phyloP scores from a whole-genome alignment of 1,284 basidiomycete genomes.

The Tilletia setariae region DNA sequence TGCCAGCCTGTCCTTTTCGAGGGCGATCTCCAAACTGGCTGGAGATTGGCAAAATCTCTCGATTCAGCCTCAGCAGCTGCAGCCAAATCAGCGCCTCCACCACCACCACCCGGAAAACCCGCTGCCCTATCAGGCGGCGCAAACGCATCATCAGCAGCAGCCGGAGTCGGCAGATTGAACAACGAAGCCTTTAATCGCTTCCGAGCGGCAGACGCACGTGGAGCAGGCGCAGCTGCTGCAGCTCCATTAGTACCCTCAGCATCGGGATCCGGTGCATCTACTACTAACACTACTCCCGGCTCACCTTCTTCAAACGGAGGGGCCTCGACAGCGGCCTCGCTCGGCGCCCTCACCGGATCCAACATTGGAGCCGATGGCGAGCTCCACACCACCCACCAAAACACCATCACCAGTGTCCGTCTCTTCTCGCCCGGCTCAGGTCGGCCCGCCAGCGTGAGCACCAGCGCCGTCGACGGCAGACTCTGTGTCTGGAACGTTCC shows the following conservation, averaged over 20 bases:
- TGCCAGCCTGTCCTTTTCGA: conserved; percentile 75
- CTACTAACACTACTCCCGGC: background rate
- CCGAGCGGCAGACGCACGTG: conserved; percentile 84
- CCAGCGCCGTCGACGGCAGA: conserved; percentile 90
- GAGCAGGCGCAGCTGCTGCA: conserved; percentile 49
- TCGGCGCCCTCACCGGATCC: conserved; percentile 61
- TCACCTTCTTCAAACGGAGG: background rate
- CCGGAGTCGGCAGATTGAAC: conserved; percentile 74
- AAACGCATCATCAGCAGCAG: conserved; percentile 16
- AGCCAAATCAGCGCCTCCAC: conserved; percentile 45
- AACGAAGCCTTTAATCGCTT: conserved; percentile 94
- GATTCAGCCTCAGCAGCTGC: conserved; percentile 36
- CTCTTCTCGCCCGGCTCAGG: conserved; percentile 54
- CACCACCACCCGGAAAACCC: conserved; percentile 44
- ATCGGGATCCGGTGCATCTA: background rate
- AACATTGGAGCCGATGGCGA: conserved; percentile 68
- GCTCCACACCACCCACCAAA: conserved; percentile 77
- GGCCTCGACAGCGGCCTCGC: conserved; percentile 63
- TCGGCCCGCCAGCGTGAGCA: conserved; percentile 71
- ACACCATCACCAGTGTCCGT: conserved; percentile 78
- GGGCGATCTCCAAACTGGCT: conserved; percentile 40
- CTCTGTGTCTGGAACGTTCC: conserved; percentile 85
- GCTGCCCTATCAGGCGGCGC: conserved; percentile 8
- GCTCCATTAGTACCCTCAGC: background rate
- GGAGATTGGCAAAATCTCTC: conserved; percentile 43